Percentiles rank a stretch among this genome's conserved stretches.
These are phyloP conservation scores for Rhodotorula sp. DNA, from an alignment of 1,284 basidiomycete species.

Conservation along the genomic window DNA sequence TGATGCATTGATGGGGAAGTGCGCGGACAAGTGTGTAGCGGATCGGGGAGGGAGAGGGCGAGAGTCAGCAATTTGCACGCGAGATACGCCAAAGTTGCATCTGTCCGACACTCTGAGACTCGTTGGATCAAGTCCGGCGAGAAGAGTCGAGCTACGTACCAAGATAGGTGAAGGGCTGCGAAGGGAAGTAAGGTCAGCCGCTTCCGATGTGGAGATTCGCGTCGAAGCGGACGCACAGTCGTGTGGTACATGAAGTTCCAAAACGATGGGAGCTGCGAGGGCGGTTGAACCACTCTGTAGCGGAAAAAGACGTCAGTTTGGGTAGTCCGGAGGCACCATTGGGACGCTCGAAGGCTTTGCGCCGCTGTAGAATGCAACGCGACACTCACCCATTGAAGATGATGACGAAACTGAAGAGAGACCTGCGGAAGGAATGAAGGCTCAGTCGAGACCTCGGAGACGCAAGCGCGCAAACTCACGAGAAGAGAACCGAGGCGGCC, in stretches of 20 bases:
- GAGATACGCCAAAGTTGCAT: too few species aligned
- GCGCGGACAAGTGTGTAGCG: neutral
- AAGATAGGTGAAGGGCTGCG: conserved; percentile 59
- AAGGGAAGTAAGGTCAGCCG: neutral
- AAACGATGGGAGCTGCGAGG: conserved; percentile 60
- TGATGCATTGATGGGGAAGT: too few species aligned
- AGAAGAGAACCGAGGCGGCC: conserved; percentile 50
- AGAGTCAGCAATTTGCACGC: too few species aligned
- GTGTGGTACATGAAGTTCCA: conserved; percentile 69
- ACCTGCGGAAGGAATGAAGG: conserved; percentile 44
- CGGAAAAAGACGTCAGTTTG: neutral
- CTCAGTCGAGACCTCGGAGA: conserved; percentile 9
- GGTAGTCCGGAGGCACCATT: neutral
- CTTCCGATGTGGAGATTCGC: neutral
- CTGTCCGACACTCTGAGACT: too few species aligned
- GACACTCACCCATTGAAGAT: conserved; percentile 49
- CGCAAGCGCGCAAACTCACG: conserved; percentile 34
- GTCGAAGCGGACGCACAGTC: too few species aligned
- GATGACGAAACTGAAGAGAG: conserved; percentile 51
- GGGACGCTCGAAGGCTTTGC: too few species aligned
- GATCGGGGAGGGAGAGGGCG: neutral
- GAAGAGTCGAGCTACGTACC: conserved; percentile 8
- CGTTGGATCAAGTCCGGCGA: neutral
- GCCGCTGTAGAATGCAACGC: too few species aligned
- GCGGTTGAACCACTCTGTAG: conserved; percentile 14